Base-by-base conservation (phyloP, 441 rosid genomes). In the Erodium moschatum region DNA sequence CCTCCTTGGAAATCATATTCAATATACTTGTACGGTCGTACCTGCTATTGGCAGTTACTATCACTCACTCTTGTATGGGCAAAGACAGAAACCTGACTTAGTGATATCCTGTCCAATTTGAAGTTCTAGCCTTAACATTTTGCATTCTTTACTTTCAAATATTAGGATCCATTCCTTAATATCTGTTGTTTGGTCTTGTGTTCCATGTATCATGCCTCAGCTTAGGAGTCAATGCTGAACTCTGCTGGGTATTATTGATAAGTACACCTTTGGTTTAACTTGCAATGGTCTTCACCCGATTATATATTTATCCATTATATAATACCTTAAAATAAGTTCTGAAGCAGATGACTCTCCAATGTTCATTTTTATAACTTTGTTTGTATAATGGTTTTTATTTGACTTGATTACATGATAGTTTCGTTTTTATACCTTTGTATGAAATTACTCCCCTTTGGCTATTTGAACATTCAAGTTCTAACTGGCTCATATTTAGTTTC, bases 141-240 rank as follows among this genome's bases (percentile, higher is more conserved):
- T 60, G 20, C 64, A 50, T 50, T 18, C 58, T 50, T 50, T n/a
- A 52, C 60, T 52, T 52, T 52, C 60, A 52, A 52, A 52, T 52
- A 52, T 15, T 15, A 52, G 60, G 60, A 52, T 52, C 18, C n/a
- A 52, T 52, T 33, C 20, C 19, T 52, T 16, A 16, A 52, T 52
- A 21, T 52, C 21, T 52, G 6, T 52, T 52, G 60, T 52, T 52
- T 52, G 60, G 19, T 52, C 60, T 5, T 52, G 60, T 3, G 8
- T 52, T 52, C 20, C 19, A 15, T 52, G 8, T 52, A 52, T 52
- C 60, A 52, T 16, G 20, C 21, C 16, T 15, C 21, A 6, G 21
- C 21, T 38, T 15, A 52, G 19, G 21, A 52, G 19, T 52, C 60
- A 0, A 16, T 52, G 60, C 60, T 52, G 60, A 52, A 52, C n/a